These are phyloP conservation scores for Aspergillus steynii DNA, from an alignment of 495 filamentous ascomycete genomes.

Conservation along the genomic window DNA sequence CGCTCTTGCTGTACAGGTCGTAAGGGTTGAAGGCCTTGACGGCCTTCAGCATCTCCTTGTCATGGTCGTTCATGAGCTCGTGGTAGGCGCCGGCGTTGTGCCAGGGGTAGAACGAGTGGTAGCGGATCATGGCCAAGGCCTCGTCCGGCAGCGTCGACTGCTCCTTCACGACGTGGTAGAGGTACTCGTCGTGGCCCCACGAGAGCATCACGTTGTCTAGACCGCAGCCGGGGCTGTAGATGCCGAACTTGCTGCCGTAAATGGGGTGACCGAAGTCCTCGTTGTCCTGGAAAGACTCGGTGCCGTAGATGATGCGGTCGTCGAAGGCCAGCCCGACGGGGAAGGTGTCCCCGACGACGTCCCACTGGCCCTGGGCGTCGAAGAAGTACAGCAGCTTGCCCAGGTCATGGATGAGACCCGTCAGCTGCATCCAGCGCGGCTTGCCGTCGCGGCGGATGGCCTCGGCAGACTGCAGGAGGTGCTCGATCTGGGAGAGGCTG, in stretches of 20 bases:
- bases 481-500: slow-evolving; percentile 81
- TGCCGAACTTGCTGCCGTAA: slow-evolving; percentile 72
- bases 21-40: slow-evolving; percentile 89
- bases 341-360: slow-evolving; percentile 90
- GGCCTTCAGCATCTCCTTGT: slow-evolving; percentile 73
- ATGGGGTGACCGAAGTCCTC: slow-evolving; percentile 65
- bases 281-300: slow-evolving; percentile 71
- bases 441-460: slow-evolving; percentile 86
- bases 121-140: slow-evolving; percentile 86
- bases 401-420: slow-evolving; percentile 85
- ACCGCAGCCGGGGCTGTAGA: slow-evolving; percentile 75
- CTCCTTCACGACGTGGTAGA: slow-evolving; percentile 80
- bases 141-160: slow-evolving; percentile 75
- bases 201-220: slow-evolving; percentile 83
- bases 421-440: slow-evolving; percentile 90
- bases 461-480: slow-evolving; percentile 82
- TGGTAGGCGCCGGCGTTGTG: slow-evolving; percentile 75
- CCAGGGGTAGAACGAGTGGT: slow-evolving; percentile 91
- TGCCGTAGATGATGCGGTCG: slow-evolving; percentile 70
- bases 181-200: slow-evolving; percentile 92
- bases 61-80: slow-evolving; percentile 79
- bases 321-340: slow-evolving; percentile 86
- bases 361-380: slow-evolving; percentile 82
- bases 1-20: slow-evolving; percentile 90
- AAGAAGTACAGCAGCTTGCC: slow-evolving; percentile 88